Base-by-base conservation (phyloP, 2,329 filamentous ascomycete genomes). In the Exophiala sp. region DNA sequence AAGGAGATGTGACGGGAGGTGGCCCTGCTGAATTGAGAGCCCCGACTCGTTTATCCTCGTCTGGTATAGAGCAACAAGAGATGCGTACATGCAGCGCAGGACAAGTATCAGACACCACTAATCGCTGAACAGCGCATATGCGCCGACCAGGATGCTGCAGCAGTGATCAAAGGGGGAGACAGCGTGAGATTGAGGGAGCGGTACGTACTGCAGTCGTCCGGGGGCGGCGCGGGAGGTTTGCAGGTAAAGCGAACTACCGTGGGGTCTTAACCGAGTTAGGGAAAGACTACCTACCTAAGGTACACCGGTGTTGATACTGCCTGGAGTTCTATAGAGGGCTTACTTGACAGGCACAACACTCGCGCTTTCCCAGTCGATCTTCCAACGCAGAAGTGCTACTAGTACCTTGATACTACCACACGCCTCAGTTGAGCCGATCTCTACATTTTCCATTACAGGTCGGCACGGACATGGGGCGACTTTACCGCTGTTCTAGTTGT, bases 111-210 rank as follows among this genome's bases (percentile, higher is more conserved):
- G 10, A 13, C 29, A 32, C 8, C 7, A 32, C 11, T 7, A 32
- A 7, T 32, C 24, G 19, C 34, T 19, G 14, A 37, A 19, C 34
- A 5, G 34, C 34, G 34, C 34, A 18, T 19, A 37, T 37, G 34
- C 34, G 34, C 34, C 34, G 34, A 19, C 34, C 34, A 37, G 34
- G 34, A 37, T 37, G 34, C 18, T 37, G 34, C 18, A 37, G 34
- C 18, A 3, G 7, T 8, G 14, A 37, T n/a, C 29, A 9, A 37
- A 11, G 34, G 34, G 18, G 34, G 34, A 34, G 16, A 37, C 14
- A 16, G 11, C 7, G 14, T 5, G 18, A 16, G 34, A 37, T 9
- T 37, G 34, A 37, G 29, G 29, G 29, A 32, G 29, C 29, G 29
- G 11, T 32, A n/a, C 29, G 29, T 32, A n/a, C 29, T 32, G 29